Percentiles rank a stretch among this genome's conserved stretches.
These are phyloP conservation scores for Solanum chacoense DNA, from an alignment of 305 asterid species.

Conservation along the genomic window DNA sequence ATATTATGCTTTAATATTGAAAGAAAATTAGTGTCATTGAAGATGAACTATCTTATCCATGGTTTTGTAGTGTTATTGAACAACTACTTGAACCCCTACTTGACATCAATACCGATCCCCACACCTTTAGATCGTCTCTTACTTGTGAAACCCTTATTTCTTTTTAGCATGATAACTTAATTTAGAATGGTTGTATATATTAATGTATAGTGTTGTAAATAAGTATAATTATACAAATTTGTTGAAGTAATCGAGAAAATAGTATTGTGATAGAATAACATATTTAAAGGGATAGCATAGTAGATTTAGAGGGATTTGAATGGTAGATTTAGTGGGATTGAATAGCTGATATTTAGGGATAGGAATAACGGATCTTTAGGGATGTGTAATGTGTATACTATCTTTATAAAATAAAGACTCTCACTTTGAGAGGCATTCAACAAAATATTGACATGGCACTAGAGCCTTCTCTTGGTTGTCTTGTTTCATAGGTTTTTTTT, in stretches of 20 bases:
- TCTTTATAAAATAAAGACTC: not conserved
- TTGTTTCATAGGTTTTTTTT: not conserved
- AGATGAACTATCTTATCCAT: not conserved
- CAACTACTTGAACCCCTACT: not conserved
- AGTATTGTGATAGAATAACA: not conserved
- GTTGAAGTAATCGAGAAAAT: not conserved
- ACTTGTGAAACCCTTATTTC: not conserved
- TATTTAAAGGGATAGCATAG: not conserved
- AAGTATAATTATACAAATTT: too few species aligned
- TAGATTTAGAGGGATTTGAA: not conserved
- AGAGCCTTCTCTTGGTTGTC: not conserved
- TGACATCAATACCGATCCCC: not conserved
- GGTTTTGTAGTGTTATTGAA: not conserved
- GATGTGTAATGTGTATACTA: not conserved
- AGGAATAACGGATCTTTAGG: not conserved
- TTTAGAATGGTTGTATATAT: too few species aligned
- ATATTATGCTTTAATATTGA: not conserved
- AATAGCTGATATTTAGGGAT: not conserved
- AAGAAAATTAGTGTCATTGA: not conserved
- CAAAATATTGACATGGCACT: not conserved
- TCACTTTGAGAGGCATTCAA: not conserved
- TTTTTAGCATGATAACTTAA: not conserved
- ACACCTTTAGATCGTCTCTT: not conserved
- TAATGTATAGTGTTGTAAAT: not conserved
- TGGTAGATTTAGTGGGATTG: not conserved